A percentile compares a stretch with the other conserved stretches of the same genome.
Evolutionary conservation across 441 rosid species (phyloP).

Genomic region (Gossypium gossypioides): DNA sequence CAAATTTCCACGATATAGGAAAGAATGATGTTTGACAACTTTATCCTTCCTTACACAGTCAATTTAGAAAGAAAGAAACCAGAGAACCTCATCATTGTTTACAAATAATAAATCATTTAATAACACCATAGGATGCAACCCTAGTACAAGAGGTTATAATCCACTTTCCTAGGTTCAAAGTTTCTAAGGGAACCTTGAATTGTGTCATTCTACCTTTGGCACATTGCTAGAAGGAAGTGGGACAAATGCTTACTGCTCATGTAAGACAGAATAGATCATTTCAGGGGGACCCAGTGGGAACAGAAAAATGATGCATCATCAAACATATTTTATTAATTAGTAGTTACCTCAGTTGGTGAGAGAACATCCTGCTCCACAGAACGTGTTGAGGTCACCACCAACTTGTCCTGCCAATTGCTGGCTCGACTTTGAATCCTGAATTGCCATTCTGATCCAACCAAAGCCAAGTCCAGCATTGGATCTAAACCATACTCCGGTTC

Average conservation of each 20-base stretch:
- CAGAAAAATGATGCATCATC: neutral
- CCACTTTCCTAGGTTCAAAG: neutral
- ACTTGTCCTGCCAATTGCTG: constrained; percentile 95
- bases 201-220: neutral
- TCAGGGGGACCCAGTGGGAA: neutral
- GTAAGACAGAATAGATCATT: neutral
- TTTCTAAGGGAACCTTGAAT: neutral
- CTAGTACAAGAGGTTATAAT: constrained; percentile 1
- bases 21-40: neutral
- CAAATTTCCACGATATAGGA: neutral
- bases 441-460: constrained; percentile 98
- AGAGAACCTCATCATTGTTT: neutral
- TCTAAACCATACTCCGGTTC: constrained; percentile 90
- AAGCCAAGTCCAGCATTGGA: constrained; percentile 84
- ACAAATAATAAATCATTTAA: neutral
- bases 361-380: constrained; percentile 93
- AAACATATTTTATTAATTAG: neutral
- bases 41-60: neutral
- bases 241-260: neutral
- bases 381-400: constrained; percentile 86
- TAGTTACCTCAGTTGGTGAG: constrained; percentile 81
- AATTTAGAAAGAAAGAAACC: neutral
- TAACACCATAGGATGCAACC: neutral
- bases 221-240: neutral
- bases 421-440: constrained; percentile 94